Evolutionary conservation across 805 yeast species (phyloP), one percentile per base, ranked within the genome.

Genomic region (Lachancea sp.): DNA sequence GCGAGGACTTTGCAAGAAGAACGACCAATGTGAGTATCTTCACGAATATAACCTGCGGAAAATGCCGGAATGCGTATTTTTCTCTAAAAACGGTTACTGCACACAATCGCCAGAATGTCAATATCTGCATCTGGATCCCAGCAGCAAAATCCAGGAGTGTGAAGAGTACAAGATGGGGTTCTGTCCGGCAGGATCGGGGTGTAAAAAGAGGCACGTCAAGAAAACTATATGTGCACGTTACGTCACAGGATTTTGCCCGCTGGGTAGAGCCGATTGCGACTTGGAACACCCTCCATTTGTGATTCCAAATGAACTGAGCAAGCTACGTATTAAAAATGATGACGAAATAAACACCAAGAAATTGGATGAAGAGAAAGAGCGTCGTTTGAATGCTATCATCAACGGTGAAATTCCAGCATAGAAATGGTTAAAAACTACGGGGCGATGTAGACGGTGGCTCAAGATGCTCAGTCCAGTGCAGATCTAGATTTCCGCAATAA

Each of bases 41-140:
- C 99, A 93, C 66, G 99, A 93, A 62, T 90, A 90, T 60, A 91
- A 93, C 59, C 68, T 93, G 55, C 74, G 95, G 49, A 88, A 86
- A 66, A 91, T 93, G 95, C 98, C 98, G 2, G 99, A 93, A 64
- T 93, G 99, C 64, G 77, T 88, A 19, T 86, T 87, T 64, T 91
- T 78, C 64, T 74, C 88, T 36, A 82, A 87, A 62, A 71, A 72
- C 51, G 95, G 95, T 5, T 82, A 75, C 55, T 91, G 99, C 63
- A 84, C 95, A 5, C 96, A 89, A 63, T 77, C 89, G 0, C 93
- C 95, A 1, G 99, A 93, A 60, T 93, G 99, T 62, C 80, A 88
- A 45, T 93, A 88, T 63, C 71, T 86, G 43, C 99, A 93, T 62
- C 81, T 90, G 25, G 96, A 90, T 60, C 96, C 97, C 4, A 81